Base-by-base conservation (phyloP, 2,329 filamentous ascomycete species). In the Neophaeococcomyces mojaviensis region DNA sequence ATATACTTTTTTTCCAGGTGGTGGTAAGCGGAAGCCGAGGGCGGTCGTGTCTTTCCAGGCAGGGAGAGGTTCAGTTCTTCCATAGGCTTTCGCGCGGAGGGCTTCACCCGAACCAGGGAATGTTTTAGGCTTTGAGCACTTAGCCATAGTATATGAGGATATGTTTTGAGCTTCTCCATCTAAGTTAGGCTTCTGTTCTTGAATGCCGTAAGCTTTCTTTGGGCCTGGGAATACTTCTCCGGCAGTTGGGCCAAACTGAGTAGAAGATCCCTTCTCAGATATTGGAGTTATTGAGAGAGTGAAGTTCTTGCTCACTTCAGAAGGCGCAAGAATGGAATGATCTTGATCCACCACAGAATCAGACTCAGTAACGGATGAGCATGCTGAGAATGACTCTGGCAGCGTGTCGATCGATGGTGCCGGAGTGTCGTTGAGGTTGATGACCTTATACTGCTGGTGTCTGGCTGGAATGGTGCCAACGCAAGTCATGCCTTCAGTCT, bases 1-100 rank as follows among this genome's bases (percentile, higher is more conserved):
- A 64, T 84, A 94, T 19, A 84, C 69, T 62, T 94, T 94, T 58
- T 76, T 78, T 4, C 65, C 63, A 4, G 59, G 59, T 9, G 69
- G 63, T 15, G 67, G 44, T 12, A 30, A 65, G 4, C 53, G 55
- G 3, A 53, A 55, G 15, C 49, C 51, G 3, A 52, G 33, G 43
- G 37, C 55, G 48, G 18, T 4, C n/a, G 15, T 33, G 3, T 35
- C 22, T 22, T 43, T 34, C 40, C 40, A 43, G 12, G 12, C 10
- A 19, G 40, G 31, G 24, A 43, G 40, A 6, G 40, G 30, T 9
- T 24, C 40, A 18, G 16, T 3, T 22, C n/a, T 43, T n/a, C 40
- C 31, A 16, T 19, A 35, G 20, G 31, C 30, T 35, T 34, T 16
- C 15, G 10, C 10, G 5, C 10, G 24, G 5, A 10, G 5, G 5